These are phyloP conservation scores for Gaeumannomyces tritici DNA, from an alignment of 2,329 filamentous ascomycete genomes.

Conservation along the genomic window DNA sequence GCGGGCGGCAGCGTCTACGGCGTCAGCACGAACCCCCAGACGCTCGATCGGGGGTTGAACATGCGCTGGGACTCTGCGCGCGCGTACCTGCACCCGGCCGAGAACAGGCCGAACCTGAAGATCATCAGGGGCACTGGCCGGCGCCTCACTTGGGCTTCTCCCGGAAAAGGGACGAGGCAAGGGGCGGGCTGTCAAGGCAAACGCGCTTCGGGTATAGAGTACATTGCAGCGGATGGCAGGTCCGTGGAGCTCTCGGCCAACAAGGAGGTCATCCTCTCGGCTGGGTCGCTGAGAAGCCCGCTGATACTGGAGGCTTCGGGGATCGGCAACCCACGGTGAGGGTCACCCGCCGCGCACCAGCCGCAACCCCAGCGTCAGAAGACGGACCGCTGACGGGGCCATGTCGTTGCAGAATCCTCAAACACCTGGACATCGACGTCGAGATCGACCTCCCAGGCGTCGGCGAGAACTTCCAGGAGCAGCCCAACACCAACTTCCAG, in stretches of 20 bases:
- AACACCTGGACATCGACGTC: slow-evolving; percentile 29
- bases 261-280: slow-evolving; percentile 37
- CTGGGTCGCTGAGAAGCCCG: slow-evolving; percentile 40
- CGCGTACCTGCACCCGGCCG: slow-evolving; percentile 29
- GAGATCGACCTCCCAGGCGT: slow-evolving; percentile 37
- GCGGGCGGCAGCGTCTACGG: slow-evolving; percentile 28
- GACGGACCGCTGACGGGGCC: background rate
- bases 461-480: slow-evolving; percentile 42
- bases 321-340: slow-evolving; percentile 28
- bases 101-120: slow-evolving; percentile 25
- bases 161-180: slow-evolving; percentile 4
- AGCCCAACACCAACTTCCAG: slow-evolving; percentile 24
- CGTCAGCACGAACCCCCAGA: slow-evolving; percentile 26
- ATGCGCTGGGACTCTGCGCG: slow-evolving; percentile 29
- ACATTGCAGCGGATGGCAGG: slow-evolving; percentile 23
- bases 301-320: slow-evolving; percentile 43
- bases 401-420: slow-evolving; percentile 39
- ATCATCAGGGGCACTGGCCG: slow-evolving; percentile 26
- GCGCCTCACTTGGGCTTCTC: slow-evolving; percentile 17
- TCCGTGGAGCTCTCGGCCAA: slow-evolving; percentile 23
- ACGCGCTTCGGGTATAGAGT: slow-evolving; percentile 24
- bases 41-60: slow-evolving; percentile 25
- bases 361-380: too few relatives aligned
- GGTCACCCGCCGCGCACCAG: background rate
- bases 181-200: slow-evolving; percentile 3